These are phyloP conservation scores for Pseudogymnoascus sp. DNA, from an alignment of 2,329 filamentous ascomycete genomes.

Conservation along the genomic window DNA sequence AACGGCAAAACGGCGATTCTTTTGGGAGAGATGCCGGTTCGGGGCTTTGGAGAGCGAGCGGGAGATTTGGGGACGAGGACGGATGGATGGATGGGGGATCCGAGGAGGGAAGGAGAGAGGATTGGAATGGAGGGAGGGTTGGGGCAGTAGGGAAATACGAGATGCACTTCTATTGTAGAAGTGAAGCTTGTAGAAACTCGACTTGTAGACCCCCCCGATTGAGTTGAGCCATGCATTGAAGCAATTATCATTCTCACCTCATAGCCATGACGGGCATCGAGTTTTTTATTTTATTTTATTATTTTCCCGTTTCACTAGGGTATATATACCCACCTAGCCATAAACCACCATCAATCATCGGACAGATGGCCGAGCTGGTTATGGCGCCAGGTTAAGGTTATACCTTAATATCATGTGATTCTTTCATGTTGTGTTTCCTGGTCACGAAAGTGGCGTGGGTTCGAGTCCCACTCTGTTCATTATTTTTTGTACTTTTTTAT, in stretches of 20 bases:
- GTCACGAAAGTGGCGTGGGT: conserved; percentile 34
- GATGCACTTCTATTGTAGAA: too few species aligned
- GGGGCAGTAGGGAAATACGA: not conserved
- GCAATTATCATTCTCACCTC: not conserved
- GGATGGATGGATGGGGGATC: not conserved
- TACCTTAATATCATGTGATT: not conserved
- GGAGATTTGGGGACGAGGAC: not conserved
- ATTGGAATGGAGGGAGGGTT: not conserved
- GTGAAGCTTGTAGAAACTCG: not conserved
- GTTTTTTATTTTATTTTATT: not conserved
- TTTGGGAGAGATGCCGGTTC: not conserved
- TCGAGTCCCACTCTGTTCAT: conserved; percentile 33
- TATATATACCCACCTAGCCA: not conserved
- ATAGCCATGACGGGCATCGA: not conserved
- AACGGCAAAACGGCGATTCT: too few species aligned
- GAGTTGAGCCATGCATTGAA: not conserved
- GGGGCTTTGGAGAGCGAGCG: not conserved
- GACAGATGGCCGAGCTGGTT: not conserved
- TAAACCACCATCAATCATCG: not conserved
- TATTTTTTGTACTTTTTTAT: not conserved
- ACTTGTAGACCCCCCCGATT: not conserved
- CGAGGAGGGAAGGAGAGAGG: not conserved
- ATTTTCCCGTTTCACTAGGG: not conserved
- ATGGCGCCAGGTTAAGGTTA: not conserved
- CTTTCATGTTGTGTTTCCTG: conserved; percentile 23